phyloP scores from a whole-genome alignment of 78 protist genomes.

The Chrysochromulina parva region DNA sequence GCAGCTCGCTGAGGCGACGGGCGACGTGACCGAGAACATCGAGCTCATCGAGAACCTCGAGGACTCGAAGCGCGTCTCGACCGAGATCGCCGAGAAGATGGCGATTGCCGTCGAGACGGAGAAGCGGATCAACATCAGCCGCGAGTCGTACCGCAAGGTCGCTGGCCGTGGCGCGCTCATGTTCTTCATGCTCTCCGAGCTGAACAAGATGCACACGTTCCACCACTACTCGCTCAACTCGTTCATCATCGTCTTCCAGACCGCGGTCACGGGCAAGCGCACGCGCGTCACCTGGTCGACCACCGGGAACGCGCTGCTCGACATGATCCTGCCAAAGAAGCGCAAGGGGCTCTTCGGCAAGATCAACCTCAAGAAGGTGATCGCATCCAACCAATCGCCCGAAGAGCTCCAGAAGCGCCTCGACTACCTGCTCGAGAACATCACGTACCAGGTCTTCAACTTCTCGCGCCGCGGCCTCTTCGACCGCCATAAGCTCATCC shows the following conservation, averaged over 20 bases:
- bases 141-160: constrained; percentile 76
- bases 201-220: constrained; percentile 68
- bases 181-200: constrained; percentile 75
- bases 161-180: constrained; percentile 77
- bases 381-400: not conserved
- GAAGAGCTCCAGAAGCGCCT: not conserved
- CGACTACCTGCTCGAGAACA: not conserved
- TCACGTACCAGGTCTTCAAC: not conserved
- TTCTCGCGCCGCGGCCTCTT: not conserved
- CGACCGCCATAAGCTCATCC: constrained; percentile 21
- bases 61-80: constrained; percentile 64
- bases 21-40: constrained; percentile 71
- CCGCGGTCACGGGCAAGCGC: constrained; percentile 43
- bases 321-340: not conserved
- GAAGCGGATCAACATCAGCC: constrained; percentile 39
- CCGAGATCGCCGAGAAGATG: constrained; percentile 64
- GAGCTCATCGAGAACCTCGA: constrained; percentile 77
- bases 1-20: constrained; percentile 63
- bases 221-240: constrained; percentile 69
- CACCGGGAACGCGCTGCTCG: not conserved
- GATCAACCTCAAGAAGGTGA: not conserved
- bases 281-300: not conserved
- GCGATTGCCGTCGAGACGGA: constrained; percentile 61
- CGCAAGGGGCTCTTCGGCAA: not conserved
- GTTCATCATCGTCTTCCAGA: constrained; percentile 67